Evolutionary conservation across 768 basidiomycete species (phyloP).

Genomic region (Tulasnella sp.): DNA sequence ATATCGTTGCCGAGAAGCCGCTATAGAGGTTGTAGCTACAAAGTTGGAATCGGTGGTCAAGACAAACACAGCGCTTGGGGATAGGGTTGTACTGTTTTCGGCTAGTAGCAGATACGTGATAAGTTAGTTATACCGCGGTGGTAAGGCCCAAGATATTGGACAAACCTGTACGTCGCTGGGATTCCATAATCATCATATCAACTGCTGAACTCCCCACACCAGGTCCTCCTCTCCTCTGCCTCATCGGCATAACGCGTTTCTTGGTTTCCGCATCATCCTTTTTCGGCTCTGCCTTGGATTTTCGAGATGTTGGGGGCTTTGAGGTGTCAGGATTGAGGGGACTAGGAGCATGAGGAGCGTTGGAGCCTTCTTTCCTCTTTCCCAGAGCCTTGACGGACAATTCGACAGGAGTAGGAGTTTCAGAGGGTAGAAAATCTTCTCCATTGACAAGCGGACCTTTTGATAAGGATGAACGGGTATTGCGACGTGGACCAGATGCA

Average conservation of each 20-base stretch:
- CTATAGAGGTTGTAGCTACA: constrained; percentile 32
- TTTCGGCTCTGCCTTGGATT: constrained; percentile 5
- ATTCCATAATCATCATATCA: constrained; percentile 74
- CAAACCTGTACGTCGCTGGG: constrained; percentile 53
- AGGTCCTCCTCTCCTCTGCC: constrained; percentile 66
- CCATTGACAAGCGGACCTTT: no score
- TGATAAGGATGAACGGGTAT: no score
- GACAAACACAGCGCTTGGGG: constrained; percentile 48
- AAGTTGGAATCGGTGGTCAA: constrained; percentile 58
- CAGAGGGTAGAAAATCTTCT: no score
- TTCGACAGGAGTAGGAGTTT: no score
- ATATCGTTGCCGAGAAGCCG: constrained; percentile 47
- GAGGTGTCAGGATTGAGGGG: neutral
- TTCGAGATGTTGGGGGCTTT: neutral
- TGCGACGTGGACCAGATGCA: no score
- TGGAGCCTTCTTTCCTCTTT: constrained; percentile 6
- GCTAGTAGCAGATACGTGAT: constrained; percentile 29
- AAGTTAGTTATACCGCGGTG: neutral
- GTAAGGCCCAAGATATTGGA: constrained; percentile 28
- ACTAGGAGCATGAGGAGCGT: neutral
- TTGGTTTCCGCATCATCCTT: constrained; percentile 16
- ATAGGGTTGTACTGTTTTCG: constrained; percentile 60
- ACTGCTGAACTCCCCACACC: constrained; percentile 68
- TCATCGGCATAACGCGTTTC: constrained; percentile 70
- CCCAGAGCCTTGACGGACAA: constrained; percentile 14